phyloP scores from a whole-genome alignment of 371 early-diverging fungal genomes.

The Zychaea mexicana region DNA sequence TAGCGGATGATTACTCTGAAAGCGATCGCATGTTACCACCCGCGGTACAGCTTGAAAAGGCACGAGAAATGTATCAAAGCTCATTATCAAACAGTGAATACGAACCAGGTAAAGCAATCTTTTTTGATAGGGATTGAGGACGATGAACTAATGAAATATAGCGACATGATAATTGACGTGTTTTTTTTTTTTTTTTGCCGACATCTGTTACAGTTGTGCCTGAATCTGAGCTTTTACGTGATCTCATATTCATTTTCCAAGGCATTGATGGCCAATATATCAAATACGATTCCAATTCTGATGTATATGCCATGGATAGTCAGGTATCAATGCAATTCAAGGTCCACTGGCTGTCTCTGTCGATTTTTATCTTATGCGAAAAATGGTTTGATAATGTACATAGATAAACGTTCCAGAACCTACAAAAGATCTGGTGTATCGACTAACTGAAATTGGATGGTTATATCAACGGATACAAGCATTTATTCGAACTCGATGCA shows the following conservation, averaged over 20 bases:
- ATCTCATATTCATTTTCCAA: slow-evolving; percentile 90
- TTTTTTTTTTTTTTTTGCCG: no score
- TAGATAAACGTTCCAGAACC: slow-evolving; percentile 58
- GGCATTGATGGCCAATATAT: slow-evolving; percentile 91
- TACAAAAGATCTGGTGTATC: slow-evolving; percentile 56
- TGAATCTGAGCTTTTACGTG: slow-evolving; percentile 78
- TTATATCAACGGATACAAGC: slow-evolving; percentile 61
- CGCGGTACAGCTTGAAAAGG: slow-evolving; percentile 32
- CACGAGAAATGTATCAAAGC: slow-evolving; percentile 19
- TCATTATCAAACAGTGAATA: background rate
- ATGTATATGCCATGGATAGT: slow-evolving; percentile 55
- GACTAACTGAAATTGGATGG: slow-evolving; percentile 74
- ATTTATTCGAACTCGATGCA: slow-evolving; percentile 44
- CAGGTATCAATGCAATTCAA: slow-evolving; percentile 28
- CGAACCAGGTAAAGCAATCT: slow-evolving; percentile 8
- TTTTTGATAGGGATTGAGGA: slow-evolving; percentile 8
- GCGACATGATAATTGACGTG: background rate
- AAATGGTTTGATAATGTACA: background rate
- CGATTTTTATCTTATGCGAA: background rate
- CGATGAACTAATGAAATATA: no score
- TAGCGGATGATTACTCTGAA: slow-evolving; percentile 22
- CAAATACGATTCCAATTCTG: slow-evolving; percentile 53
- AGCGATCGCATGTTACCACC: slow-evolving; percentile 27
- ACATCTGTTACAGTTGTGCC: slow-evolving; percentile 26
- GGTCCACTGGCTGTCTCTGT: slow-evolving; percentile 24